A percentile compares a stretch with the other conserved stretches of the same genome.
Conservation (phyloP, 306 rosid genomes). For the Cucumis cinereus region DNA sequence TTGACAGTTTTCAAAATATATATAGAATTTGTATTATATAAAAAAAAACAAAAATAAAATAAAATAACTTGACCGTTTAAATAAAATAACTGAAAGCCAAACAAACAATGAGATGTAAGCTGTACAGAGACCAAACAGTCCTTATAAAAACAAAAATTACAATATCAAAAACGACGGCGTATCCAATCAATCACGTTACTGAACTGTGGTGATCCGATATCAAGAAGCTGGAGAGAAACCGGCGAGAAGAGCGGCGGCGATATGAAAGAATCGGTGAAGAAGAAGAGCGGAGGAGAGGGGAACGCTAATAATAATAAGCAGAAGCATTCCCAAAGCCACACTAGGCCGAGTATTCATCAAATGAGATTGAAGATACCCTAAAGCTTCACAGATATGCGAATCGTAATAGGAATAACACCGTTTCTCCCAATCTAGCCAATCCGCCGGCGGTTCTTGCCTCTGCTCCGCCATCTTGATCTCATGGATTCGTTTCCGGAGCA, state of each 20-base stretch:
- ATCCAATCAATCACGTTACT: not conserved
- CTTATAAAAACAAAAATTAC: not conserved
- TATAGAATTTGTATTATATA: too few relatives aligned
- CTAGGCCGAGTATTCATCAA: conserved; percentile 25
- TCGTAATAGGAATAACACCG: conserved; percentile 10
- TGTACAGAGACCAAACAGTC: not conserved
- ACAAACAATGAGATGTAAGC: not conserved
- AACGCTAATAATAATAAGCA: conserved; percentile 9
- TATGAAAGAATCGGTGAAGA: not conserved
- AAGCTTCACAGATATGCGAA: conserved; percentile 8
- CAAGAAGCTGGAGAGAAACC: not conserved
- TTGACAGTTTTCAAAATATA: not conserved
- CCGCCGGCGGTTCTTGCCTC: conserved; percentile 16
- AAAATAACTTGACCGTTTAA: not conserved
- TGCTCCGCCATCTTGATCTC: conserved; percentile 18
- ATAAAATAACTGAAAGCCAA: not conserved
- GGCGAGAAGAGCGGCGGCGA: conserved; percentile 5
- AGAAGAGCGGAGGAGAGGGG: conserved; percentile 8
- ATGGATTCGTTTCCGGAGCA: conserved; percentile 22
- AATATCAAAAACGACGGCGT: not conserved
- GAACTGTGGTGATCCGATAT: not conserved
- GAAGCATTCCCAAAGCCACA: conserved; percentile 15
- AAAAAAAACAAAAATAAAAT: too few relatives aligned
- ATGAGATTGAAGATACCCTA: conserved; percentile 16
- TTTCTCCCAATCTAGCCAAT: conserved; percentile 29